These are phyloP conservation scores for Periconia sp. DNA, from an alignment of 2,329 filamentous ascomycete species.

Conservation along the genomic window DNA sequence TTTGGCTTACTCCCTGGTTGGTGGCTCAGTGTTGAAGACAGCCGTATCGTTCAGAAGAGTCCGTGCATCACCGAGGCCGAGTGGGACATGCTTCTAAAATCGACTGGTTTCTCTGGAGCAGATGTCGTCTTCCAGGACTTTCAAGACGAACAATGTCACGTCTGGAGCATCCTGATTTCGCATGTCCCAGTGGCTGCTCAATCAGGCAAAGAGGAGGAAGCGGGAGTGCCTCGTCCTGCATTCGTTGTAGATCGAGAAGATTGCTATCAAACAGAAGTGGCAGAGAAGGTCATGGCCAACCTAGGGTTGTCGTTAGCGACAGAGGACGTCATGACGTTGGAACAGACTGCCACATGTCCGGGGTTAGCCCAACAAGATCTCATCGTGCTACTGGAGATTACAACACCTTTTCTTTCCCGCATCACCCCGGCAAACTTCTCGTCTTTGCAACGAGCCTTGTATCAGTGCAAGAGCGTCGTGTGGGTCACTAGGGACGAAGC, in stretches of 20 bases:
- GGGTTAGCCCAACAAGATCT: background rate
- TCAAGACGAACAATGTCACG: too few species aligned
- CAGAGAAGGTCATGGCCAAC: background rate
- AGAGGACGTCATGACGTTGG: background rate
- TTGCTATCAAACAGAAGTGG: conserved; percentile 4
- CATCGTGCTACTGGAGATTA: conserved; percentile 2
- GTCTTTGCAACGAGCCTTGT: background rate
- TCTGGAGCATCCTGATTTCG: too few species aligned
- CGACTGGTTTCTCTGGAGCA: conserved; percentile 5
- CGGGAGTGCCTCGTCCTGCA: too few species aligned
- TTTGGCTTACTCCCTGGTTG: conserved; percentile 14
- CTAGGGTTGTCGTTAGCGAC: background rate
- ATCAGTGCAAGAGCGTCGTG: background rate
- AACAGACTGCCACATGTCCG: background rate
- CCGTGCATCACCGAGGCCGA: too few species aligned
- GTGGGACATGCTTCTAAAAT: conserved; percentile 1
- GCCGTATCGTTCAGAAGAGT: too few species aligned
- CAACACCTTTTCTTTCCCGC: conserved; percentile 1
- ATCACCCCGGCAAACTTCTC: conserved; percentile 1
- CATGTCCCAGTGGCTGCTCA: too few species aligned
- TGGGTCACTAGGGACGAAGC: conserved; percentile 5
- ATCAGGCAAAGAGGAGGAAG: too few species aligned
- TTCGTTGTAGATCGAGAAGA: too few species aligned
- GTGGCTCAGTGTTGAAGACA: conserved; percentile 3
- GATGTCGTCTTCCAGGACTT: background rate